Evolutionary conservation across 2,329 filamentous ascomycete genomes (phyloP), one percentile per base, ranked within the genome.

Genomic region (Microdochium trichocladiopsis): DNA sequence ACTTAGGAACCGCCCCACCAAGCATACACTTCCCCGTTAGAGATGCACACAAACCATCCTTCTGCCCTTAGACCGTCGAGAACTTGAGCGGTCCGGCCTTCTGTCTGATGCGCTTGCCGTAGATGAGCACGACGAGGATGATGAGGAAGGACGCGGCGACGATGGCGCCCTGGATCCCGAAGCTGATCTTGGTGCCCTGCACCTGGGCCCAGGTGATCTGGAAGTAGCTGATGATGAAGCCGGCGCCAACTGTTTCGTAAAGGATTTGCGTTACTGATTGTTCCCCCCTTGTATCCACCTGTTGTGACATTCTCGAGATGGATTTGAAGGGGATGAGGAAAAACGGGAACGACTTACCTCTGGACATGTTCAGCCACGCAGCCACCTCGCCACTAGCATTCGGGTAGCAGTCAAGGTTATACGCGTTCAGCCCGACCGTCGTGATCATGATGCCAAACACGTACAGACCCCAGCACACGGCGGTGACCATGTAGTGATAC

Each of bases 381-480:
- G 72, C 72, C 2, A 79, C 76, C 58, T 80, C 77, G 3, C 77
- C 77, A n/a, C 71, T 73, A 2, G 73, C 77, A 60, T 80, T 73
- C 0, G 78, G 78, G 61, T 81, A 82, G 56, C 68, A 69, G 63
- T 82, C 78, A 9, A 82, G 72, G 25, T 71, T 69, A 58, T 81
- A 82, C 8, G 74, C 72, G 53, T 71, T 76, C 25, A 80, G 63
- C 1, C 73, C 76, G 4, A 78, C 76, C 0, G 77, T 79, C 2
- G 71, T 72, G 53, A 78, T 71, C 75, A 80, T 82, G 61, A 80
- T 73, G 2, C 77, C 77, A 55, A 79, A 79, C 4, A 75, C 73
- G 55, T 80, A 80, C 12, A 80, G 61, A 1, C 77, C 79, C 77
- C 79, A 82, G 8, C 62, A 70, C 8, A 75, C 62, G 2, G 70